phyloP scores from a whole-genome alignment of 768 basidiomycete species.

The Lyophyllum shimeji region DNA sequence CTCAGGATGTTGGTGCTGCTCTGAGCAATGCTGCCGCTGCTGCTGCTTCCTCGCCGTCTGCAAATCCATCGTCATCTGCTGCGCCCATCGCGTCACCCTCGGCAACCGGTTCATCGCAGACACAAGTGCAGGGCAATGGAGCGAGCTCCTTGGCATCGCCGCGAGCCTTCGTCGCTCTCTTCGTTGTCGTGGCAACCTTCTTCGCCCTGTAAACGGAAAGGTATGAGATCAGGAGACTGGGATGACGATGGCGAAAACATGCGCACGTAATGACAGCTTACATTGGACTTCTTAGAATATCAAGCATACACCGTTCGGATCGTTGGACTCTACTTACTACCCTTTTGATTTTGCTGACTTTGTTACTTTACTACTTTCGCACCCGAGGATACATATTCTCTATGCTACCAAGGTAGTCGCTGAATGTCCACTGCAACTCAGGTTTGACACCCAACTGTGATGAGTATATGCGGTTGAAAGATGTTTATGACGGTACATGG shows the following conservation, averaged over 20 bases:
- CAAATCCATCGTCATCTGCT: slow-evolving; percentile 21
- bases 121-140: slow-evolving; percentile 42
- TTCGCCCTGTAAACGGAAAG: slow-evolving; percentile 43
- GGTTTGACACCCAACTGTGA: slow-evolving; percentile 5
- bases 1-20: slow-evolving; percentile 52
- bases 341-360: slow-evolving; percentile 22
- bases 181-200: slow-evolving; percentile 44
- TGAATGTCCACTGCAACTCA: slow-evolving; percentile 4
- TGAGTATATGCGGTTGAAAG: too few relatives aligned
- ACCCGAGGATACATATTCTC: slow-evolving; percentile 10
- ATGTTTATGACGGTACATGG: too few relatives aligned
- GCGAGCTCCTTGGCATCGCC: slow-evolving; percentile 50
- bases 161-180: slow-evolving; percentile 45
- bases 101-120: slow-evolving; percentile 17
- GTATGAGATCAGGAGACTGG: not conserved
- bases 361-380: slow-evolving; percentile 17
- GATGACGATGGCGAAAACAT: slow-evolving; percentile 16
- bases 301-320: slow-evolving; percentile 28
- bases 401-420: slow-evolving; percentile 4
- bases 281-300: slow-evolving; percentile 30
- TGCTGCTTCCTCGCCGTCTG: slow-evolving; percentile 25
- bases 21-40: slow-evolving; percentile 35
- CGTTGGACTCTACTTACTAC: slow-evolving; percentile 19
- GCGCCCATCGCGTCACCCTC: slow-evolving; percentile 26
- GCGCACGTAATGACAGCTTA: slow-evolving; percentile 14